Base-by-base conservation (phyloP, 495 filamentous ascomycete genomes). In the Aspergillus carlsbadensis region DNA sequence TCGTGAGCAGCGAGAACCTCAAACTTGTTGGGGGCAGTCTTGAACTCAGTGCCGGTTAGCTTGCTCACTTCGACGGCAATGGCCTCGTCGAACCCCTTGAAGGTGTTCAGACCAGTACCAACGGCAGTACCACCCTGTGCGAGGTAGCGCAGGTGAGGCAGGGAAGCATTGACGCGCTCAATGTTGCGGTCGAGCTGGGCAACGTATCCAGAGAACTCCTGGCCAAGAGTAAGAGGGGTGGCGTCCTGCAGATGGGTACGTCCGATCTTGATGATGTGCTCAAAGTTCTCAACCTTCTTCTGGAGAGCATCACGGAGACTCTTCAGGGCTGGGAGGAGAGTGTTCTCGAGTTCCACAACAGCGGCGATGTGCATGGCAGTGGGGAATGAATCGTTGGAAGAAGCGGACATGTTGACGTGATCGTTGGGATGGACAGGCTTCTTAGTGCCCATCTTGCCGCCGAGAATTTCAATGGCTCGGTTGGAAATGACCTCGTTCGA, bases 401-500 rank as follows among this genome's bases (percentile, higher is more conserved):
- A 96, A 59, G 94, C 94, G 54, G 88, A 92, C 85, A 96, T 96
- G 84, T 98, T 98, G 70, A 98, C 94, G 73, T 98, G 94, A 77
- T 98, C 94, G 74, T 98, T 98, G 56, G 94, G 94, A 78, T 98
- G 94, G 36, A 98, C 94, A 26, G 94, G 94, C 80, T 94, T 96
- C 85, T 98, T 98, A 75, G 80, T 84, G 52, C 94, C 94, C 87
- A 92, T 96, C 60, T 79, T 84, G 60, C 94, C 94, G 55, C 94
- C 94, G 14, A 98, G 81, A 55, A 98, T 94, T 79, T 98, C 95
- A 72, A 98, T 98, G 39, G 94, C 94, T 56, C 94, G 91, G 83
- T 98, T 98, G 56, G 93, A 96, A 76, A 98, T 98, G 71, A 98
- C 94, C 77, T 98, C 94, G 76, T 98, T 98, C 70, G 94, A 92